Evolutionary conservation across 2,329 filamentous ascomycete genomes (phyloP).

Genomic region (Talaromyces sp.): DNA sequence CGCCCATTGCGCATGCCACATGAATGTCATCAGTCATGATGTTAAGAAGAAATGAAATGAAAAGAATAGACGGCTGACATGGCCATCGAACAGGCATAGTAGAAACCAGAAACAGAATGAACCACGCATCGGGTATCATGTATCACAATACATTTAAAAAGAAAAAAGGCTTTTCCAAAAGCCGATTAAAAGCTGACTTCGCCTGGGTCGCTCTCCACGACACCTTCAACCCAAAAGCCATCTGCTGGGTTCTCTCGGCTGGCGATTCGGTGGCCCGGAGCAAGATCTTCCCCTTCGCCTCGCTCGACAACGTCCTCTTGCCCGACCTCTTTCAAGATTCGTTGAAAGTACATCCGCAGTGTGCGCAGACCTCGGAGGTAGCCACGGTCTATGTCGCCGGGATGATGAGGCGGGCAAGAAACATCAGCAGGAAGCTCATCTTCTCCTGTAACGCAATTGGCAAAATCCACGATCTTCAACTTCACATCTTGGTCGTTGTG

Average conservation of each 20-base stretch:
- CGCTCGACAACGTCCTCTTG: slow-evolving; percentile 44
- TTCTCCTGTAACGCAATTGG: slow-evolving; percentile 90
- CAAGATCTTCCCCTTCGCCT: slow-evolving; percentile 43
- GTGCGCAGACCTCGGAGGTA: slow-evolving; percentile 82
- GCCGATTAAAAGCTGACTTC: slow-evolving; percentile 41
- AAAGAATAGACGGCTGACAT: not conserved
- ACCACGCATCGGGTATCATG: slow-evolving; percentile 13
- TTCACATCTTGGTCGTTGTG: slow-evolving; percentile 53
- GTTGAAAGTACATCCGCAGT: slow-evolving; percentile 77
- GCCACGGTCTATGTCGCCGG: slow-evolving; percentile 76
- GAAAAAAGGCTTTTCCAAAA: not conserved
- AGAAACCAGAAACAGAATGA: not conserved
- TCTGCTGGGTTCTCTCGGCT: slow-evolving; percentile 31
- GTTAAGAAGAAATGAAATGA: not conserved
- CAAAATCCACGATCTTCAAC: slow-evolving; percentile 97
- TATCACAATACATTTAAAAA: slow-evolving; percentile 10
- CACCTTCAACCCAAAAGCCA: slow-evolving; percentile 41
- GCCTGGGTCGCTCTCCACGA: slow-evolving; percentile 43
- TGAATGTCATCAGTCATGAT: slow-evolving; percentile 18
- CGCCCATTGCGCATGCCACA: slow-evolving; percentile 14
- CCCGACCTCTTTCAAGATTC: slow-evolving; percentile 75
- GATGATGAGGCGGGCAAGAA: slow-evolving; percentile 76
- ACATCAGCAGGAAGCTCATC: slow-evolving; percentile 59
- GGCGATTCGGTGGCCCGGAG: slow-evolving; percentile 33
- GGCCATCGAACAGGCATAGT: not conserved